Base-by-base conservation (phyloP, 768 basidiomycete genomes). In the Pulveroboletus sp. region DNA sequence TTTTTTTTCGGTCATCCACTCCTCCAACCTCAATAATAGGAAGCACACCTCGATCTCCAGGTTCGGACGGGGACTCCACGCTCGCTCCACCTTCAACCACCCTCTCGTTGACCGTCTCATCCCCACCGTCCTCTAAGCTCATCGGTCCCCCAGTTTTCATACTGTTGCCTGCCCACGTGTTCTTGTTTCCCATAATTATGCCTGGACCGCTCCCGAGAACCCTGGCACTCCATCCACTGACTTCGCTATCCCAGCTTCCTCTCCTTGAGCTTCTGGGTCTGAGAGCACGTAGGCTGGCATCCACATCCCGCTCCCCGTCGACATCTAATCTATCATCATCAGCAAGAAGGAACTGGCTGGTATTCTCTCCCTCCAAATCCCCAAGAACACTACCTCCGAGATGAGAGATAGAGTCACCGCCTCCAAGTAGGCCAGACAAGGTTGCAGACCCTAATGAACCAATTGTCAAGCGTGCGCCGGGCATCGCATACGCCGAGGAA, bases 161-260 rank as follows among this genome's bases (percentile, higher is more conserved):
- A 55, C 84, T 87, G 45, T 81, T 80, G 43, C 73, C 73, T 8
- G 79, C 78, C 77, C 84, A 80, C 25, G 81, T 51, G 50, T 81
- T 85, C 56, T 79, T 76, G 53, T 80, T 82, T 52, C 78, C 72
- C 20, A 61, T 62, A 1, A 78, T 69, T 6, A 76, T 72, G 20
- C 75, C 76, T 8, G 73, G 69, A 3, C 72, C 75, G 17, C 65
- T 68, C 37, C 79, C 78, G 6, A 69, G 64, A 25, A 87, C 68
- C 52, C 77, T 72, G 6, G 92, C 90, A 63, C 90, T 92, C 91
- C 91, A 94, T 36, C 86, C 78, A 56, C 89, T 93, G 21, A 80
- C 85, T 61, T 87, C 87, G 59, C 92, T 94, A 58, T 90, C 94
- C 89, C 93, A 94, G 60, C 92, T 94, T 1, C 88, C 87, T 58